Evolutionary conservation across 805 yeast genomes (phyloP).

Genomic region (Kodamaea laetipori): DNA sequence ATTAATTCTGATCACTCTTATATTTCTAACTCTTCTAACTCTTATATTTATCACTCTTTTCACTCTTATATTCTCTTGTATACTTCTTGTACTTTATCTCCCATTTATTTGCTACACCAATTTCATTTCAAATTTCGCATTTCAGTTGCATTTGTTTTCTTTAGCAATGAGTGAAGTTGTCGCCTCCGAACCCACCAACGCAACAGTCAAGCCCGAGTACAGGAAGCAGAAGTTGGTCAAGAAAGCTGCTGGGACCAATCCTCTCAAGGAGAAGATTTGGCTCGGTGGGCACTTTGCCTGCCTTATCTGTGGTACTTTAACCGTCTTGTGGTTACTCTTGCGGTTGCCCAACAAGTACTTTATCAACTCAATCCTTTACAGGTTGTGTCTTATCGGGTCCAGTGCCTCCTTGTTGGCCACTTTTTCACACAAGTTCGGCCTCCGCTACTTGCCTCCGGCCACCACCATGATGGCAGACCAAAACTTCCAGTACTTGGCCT

Average conservation of each 20-base stretch:
- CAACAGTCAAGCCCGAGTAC: slow-evolving; percentile 16
- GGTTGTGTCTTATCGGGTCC: slow-evolving; percentile 59
- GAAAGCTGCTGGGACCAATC: slow-evolving; percentile 31
- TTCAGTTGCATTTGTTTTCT: slow-evolving; percentile 2
- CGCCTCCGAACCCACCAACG: slow-evolving; percentile 18
- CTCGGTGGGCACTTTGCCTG: slow-evolving; percentile 54
- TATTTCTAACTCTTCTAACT: too few species aligned
- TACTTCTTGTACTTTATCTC: not conserved
- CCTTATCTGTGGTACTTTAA: slow-evolving; percentile 47
- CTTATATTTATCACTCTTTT: too few species aligned
- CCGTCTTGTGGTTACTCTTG: slow-evolving; percentile 39
- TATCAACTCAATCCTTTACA: slow-evolving; percentile 54
- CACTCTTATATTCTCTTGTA: too few species aligned
- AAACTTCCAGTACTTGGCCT: slow-evolving; percentile 67
- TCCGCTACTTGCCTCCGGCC: slow-evolving; percentile 58
- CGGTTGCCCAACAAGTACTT: slow-evolving; percentile 41
- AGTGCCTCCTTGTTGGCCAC: slow-evolving; percentile 54
- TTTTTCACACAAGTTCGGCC: slow-evolving; percentile 59
- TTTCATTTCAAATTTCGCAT: slow-evolving; percentile 3
- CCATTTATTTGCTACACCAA: not conserved
- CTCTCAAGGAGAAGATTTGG: slow-evolving; percentile 54
- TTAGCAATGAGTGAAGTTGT: slow-evolving; percentile 4
- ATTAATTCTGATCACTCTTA: too few species aligned
- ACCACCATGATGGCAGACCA: slow-evolving; percentile 68
- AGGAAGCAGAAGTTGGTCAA: slow-evolving; percentile 32